phyloP scores from a whole-genome alignment of 495 filamentous ascomycete genomes.

The Penicillium mononematosum region DNA sequence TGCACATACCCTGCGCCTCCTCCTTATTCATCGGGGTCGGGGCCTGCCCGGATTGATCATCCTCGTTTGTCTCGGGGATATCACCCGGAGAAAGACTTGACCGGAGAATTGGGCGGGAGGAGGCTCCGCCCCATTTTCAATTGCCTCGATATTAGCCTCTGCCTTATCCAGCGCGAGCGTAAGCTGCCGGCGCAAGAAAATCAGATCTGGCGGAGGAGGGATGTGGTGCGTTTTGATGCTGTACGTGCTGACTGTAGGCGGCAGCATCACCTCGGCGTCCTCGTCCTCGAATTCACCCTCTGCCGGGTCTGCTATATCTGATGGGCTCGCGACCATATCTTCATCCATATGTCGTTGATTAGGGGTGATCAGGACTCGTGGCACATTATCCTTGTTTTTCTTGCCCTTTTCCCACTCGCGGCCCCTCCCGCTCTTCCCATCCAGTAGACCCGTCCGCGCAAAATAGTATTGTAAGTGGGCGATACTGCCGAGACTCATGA shows the following conservation, averaged over 20 bases:
- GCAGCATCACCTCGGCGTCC: slow-evolving; percentile 73
- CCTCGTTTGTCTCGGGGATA: slow-evolving; percentile 30
- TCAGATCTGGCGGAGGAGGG: slow-evolving; percentile 79
- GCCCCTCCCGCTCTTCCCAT: slow-evolving; percentile 87
- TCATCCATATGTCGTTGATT: slow-evolving; percentile 44
- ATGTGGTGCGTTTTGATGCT: slow-evolving; percentile 81
- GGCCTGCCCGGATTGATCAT: slow-evolving; percentile 32
- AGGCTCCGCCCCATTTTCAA: slow-evolving; percentile 35
- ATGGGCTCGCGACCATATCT: slow-evolving; percentile 55
- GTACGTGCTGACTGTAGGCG: slow-evolving; percentile 95
- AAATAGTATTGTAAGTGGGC: slow-evolving; percentile 98
- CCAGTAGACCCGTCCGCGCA: slow-evolving; percentile 86
- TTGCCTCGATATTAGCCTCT: slow-evolving; percentile 61
- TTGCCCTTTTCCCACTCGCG: slow-evolving; percentile 57
- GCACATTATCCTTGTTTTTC: slow-evolving; percentile 46
- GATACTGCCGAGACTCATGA: slow-evolving; percentile 93
- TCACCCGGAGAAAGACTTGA: slow-evolving; percentile 39
- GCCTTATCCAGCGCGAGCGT: slow-evolving; percentile 65
- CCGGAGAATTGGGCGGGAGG: slow-evolving; percentile 32
- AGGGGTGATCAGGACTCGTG: slow-evolving; percentile 43
- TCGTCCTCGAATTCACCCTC: slow-evolving; percentile 56
- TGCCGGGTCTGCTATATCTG: slow-evolving; percentile 38
- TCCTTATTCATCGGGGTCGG: slow-evolving; percentile 61
- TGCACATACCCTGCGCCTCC: slow-evolving; percentile 86
- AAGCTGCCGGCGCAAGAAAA: slow-evolving; percentile 73